Percentiles rank a stretch among this genome's conserved stretches.
Evolutionary conservation across 2,329 filamentous ascomycete species (phyloP).

Genomic region (Rugonectria rugulosa): DNA sequence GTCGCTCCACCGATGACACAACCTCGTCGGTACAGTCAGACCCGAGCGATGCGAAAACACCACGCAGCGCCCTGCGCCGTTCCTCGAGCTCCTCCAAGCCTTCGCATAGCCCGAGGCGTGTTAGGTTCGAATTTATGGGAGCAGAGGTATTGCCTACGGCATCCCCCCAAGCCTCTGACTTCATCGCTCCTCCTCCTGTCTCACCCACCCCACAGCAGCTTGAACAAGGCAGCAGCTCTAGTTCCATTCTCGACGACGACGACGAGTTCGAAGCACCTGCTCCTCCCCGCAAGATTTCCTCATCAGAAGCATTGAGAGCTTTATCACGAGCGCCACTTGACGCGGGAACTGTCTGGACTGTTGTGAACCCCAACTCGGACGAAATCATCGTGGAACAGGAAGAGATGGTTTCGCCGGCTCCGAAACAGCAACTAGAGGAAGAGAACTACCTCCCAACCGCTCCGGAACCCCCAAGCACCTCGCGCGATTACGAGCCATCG

Average conservation of each 20-base stretch:
- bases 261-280: slow-evolving; percentile 50
- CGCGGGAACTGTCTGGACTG: slow-evolving; percentile 59
- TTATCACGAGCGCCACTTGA: slow-evolving; percentile 60
- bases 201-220: slow-evolving; percentile 36
- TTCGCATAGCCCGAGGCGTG: slow-evolving; percentile 63
- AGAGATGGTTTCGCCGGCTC: slow-evolving; percentile 20
- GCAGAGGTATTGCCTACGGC: slow-evolving; percentile 67
- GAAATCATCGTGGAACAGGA: slow-evolving; percentile 31
- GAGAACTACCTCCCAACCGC: slow-evolving; percentile 16
- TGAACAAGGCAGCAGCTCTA: slow-evolving; percentile 37
- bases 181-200: slow-evolving; percentile 39
- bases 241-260: slow-evolving; percentile 48
- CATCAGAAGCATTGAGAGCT: slow-evolving; percentile 61
- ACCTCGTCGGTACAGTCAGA: slow-evolving; percentile 61
- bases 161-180: slow-evolving; percentile 55
- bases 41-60: slow-evolving; percentile 57
- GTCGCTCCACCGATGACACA: slow-evolving; percentile 55
- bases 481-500: slow-evolving; percentile 25
- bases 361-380: slow-evolving; percentile 50
- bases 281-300: slow-evolving; percentile 62
- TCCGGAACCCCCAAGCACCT: slow-evolving; percentile 28
- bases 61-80: slow-evolving; percentile 65
- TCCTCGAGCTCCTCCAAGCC: slow-evolving; percentile 61
- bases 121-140: slow-evolving; percentile 69
- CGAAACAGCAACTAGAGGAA: slow-evolving; percentile 9